A percentile compares a stretch with the other conserved stretches of the same genome.
Conservation (phyloP, 1,284 basidiomycete genomes). For the Ceratobasidium sp. region DNA sequence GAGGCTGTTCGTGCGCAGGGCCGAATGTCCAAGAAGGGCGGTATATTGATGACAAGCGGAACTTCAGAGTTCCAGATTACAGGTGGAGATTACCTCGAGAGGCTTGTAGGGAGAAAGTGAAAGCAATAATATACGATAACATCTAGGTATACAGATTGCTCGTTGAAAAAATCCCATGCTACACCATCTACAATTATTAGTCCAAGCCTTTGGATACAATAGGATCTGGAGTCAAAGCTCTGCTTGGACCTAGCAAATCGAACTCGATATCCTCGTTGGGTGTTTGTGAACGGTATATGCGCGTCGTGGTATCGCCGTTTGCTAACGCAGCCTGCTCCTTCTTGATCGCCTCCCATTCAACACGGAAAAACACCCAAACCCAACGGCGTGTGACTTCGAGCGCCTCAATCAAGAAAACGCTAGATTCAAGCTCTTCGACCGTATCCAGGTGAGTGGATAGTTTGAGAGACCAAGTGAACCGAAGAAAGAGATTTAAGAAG, state of each 20-base stretch:
- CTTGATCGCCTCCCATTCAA: slow-evolving; percentile 94
- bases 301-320: slow-evolving; percentile 11
- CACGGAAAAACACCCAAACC: slow-evolving; percentile 96
- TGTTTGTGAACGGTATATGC: slow-evolving; percentile 25
- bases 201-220: slow-evolving; percentile 24
- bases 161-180: slow-evolving; percentile 17
- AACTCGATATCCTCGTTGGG: slow-evolving; percentile 46
- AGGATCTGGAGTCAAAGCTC: slow-evolving; percentile 40
- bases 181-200: slow-evolving; percentile 23
- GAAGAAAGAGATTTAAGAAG: slow-evolving; percentile 87
- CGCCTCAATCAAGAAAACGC: slow-evolving; percentile 92
- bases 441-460: slow-evolving; percentile 90
- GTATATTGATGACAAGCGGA: slow-evolving; percentile 80
- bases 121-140: slow-evolving; percentile 29
- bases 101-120: slow-evolving; percentile 61
- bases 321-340: slow-evolving; percentile 53
- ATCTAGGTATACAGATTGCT: slow-evolving; percentile 41
- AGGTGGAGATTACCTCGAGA: slow-evolving; percentile 76
- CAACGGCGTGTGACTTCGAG: slow-evolving; percentile 91
- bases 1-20: slow-evolving; percentile 88
- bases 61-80: slow-evolving; percentile 88
- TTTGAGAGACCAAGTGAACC: slow-evolving; percentile 96
- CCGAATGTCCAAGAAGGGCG: slow-evolving; percentile 83
- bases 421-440: slow-evolving; percentile 82
- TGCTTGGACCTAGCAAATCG: slow-evolving; percentile 37